Conservation (phyloP, 257 asterid genomes). For the Coffea canephora region DNA sequence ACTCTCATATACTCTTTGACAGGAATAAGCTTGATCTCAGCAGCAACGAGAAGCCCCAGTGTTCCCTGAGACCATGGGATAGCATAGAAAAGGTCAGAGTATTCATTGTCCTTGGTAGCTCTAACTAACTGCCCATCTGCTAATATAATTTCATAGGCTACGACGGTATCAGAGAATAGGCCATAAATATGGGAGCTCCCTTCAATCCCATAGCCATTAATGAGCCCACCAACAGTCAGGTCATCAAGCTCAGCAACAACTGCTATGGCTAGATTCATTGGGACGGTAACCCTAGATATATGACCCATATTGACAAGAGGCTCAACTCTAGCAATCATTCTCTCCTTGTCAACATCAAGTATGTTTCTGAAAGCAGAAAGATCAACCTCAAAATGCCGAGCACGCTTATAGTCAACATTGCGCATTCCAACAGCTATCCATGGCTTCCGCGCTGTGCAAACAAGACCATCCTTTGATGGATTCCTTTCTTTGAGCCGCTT, state of each 20-base stretch:
- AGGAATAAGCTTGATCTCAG: conserved; percentile 93
- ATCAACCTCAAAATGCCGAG: conserved; percentile 92
- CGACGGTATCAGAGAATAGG: conserved; percentile 87
- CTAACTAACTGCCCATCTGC: conserved; percentile 81
- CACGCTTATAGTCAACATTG: conserved; percentile 87
- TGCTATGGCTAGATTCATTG: conserved; percentile 81
- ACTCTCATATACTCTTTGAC: conserved; percentile 86
- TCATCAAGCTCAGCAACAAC: conserved; percentile 98
- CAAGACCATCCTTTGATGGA: conserved; percentile 53
- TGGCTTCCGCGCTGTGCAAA: conserved; percentile 89
- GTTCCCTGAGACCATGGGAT: conserved; percentile 99
- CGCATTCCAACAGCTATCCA: conserved; percentile 89
- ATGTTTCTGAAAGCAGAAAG: conserved; percentile 81
- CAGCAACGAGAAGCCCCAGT: conserved; percentile 87
- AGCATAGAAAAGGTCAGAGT: conserved; percentile 81
- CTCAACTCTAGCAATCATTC: conserved; percentile 87
- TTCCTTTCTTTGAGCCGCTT: conserved; percentile 47
- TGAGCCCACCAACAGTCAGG: conserved; percentile 91
- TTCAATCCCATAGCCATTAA: conserved; percentile 93
- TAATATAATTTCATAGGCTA: conserved; percentile 81
- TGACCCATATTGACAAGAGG: conserved; percentile 98
- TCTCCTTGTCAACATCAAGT: conserved; percentile 64
- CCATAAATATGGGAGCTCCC: conserved; percentile 96
- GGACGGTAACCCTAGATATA: conserved; percentile 78
- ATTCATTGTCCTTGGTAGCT: conserved; percentile 91